Evolutionary conservation across 208 protist species (phyloP).

Genomic region (Acanthamoeba lenticulata): DNA sequence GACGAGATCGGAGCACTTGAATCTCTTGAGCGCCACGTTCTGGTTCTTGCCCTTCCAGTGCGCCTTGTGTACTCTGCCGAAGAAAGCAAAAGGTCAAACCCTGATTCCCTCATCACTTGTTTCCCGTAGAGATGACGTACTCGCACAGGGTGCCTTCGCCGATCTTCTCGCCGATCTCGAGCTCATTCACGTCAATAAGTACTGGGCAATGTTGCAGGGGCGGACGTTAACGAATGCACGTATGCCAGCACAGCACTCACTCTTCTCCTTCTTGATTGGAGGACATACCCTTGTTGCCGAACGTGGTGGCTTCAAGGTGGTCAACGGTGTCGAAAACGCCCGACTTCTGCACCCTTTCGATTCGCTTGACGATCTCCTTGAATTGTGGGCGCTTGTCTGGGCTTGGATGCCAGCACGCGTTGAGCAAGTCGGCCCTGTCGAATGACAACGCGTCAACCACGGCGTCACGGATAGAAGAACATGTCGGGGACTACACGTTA

Average conservation of each 20-base stretch:
- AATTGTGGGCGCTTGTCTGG: conserved; percentile 6
- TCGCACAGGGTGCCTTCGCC: conserved; percentile 32
- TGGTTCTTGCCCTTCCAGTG: conserved; percentile 28
- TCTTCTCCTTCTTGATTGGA: neutral
- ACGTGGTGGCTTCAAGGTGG: neutral
- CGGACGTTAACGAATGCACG: neutral
- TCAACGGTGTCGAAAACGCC: neutral
- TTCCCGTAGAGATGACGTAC: neutral
- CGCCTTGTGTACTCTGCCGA: neutral
- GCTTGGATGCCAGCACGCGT: neutral
- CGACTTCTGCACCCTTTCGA: conserved; percentile 5
- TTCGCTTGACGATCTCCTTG: conserved; percentile 18
- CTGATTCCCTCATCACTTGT: neutral
- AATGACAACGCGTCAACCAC: neutral
- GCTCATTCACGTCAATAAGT: conserved; percentile 3
- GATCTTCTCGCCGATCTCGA: conserved; percentile 17
- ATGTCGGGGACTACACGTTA: neutral
- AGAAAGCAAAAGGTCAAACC: neutral
- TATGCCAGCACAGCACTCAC: neutral
- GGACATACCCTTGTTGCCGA: neutral
- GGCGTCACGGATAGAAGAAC: neutral
- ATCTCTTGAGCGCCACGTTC: conserved; percentile 40
- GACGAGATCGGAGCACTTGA: conserved; percentile 31
- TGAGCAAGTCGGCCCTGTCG: neutral
- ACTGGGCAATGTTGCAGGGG: neutral